These are phyloP conservation scores for Podospora australis DNA, from an alignment of 495 filamentous ascomycete genomes.

Conservation along the genomic window DNA sequence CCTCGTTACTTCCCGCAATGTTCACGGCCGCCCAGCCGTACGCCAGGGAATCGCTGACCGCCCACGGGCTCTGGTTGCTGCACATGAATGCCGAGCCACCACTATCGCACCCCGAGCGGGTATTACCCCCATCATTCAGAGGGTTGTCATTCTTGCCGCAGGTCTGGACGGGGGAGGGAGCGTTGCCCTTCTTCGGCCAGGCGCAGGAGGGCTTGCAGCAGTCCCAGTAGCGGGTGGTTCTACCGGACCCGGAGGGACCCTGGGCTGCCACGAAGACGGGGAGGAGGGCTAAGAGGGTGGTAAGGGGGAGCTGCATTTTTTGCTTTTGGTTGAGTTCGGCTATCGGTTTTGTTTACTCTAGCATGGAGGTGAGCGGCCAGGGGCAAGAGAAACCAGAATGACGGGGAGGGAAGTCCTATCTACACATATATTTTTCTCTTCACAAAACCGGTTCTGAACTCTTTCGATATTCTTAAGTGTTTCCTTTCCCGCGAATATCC, in stretches of 20 bases:
- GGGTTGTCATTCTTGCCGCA: constrained; percentile 54
- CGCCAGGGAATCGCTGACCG: constrained; percentile 46
- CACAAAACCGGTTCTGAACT: no score
- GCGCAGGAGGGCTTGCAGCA: constrained; percentile 64
- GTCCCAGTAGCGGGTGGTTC: constrained; percentile 64
- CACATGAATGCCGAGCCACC: constrained; percentile 59
- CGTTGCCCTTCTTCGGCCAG: constrained; percentile 51
- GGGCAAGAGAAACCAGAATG: no score
- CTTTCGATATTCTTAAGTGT: no score
- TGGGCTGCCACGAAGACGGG: constrained; percentile 20
- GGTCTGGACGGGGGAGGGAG: constrained; percentile 39
- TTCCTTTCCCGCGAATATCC: no score
- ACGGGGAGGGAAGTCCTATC: no score
- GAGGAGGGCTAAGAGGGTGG: constrained; percentile 17
- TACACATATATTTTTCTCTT: no score
- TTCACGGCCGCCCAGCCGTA: constrained; percentile 62
- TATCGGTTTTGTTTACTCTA: no score
- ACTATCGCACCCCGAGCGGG: constrained; percentile 41
- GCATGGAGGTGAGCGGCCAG: no score
- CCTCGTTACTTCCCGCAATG: constrained; percentile 46
- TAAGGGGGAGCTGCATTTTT: constrained; percentile 23
- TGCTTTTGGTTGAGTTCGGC: no score
- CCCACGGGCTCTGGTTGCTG: constrained; percentile 57
- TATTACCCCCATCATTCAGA: constrained; percentile 41
- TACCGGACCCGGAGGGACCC: constrained; percentile 36